Evolutionary conservation across 116 monocot species (phyloP).

Genomic region (Zostera marina): DNA sequence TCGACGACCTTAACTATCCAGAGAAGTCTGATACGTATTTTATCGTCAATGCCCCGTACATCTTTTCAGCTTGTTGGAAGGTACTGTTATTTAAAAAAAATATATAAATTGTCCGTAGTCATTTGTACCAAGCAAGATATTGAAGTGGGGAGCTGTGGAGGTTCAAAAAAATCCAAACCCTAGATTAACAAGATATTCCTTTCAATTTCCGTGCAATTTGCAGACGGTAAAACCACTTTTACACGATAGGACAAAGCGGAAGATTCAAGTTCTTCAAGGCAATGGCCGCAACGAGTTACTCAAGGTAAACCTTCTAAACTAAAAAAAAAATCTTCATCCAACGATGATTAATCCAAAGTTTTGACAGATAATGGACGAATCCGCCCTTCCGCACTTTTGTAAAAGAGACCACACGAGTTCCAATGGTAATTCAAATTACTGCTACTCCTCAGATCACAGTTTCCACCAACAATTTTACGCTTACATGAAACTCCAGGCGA

Average conservation of each 20-base stretch:
- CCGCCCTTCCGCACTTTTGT: conserved; percentile 80
- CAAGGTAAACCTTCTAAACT: conserved; percentile 26
- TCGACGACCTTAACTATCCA: conserved; percentile 92
- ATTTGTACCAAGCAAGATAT: neutral
- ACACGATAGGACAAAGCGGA: conserved; percentile 91
- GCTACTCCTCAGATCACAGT: conserved; percentile 68
- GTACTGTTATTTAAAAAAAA: conserved; percentile 11
- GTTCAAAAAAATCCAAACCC: too few relatives aligned
- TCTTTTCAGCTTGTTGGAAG: conserved; percentile 98
- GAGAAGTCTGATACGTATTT: conserved; percentile 90
- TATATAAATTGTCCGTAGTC: neutral
- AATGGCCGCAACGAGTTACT: conserved; percentile 66
- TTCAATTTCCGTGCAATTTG: neutral
- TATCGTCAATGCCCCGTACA: conserved; percentile 81
- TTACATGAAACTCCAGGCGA: conserved; percentile 17
- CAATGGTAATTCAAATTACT: conserved; percentile 12
- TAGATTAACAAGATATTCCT: too few relatives aligned
- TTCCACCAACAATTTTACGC: conserved; percentile 79
- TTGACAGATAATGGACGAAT: conserved; percentile 57
- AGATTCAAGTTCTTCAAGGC: conserved; percentile 70
- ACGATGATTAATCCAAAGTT: neutral
- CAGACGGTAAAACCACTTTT: conserved; percentile 38
- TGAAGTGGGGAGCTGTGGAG: too few relatives aligned
- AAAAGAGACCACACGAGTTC: conserved; percentile 27
- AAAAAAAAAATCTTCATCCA: neutral